These are phyloP conservation scores for Isabelozyma heimii DNA, from an alignment of 805 yeast genomes.

Conservation along the genomic window DNA sequence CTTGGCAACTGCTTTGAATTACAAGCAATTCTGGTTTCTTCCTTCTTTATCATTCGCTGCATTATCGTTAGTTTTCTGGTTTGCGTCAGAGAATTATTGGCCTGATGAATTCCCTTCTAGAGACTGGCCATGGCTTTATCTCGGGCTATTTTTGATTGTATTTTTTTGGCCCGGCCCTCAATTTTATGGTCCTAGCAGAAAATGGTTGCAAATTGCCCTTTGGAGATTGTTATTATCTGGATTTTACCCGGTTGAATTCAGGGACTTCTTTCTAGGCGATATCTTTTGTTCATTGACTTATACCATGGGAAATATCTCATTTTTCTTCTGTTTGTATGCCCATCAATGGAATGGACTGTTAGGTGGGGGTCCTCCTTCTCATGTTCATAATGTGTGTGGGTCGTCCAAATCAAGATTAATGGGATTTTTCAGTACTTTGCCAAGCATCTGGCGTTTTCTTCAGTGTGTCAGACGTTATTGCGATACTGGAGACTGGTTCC, in stretches of 20 bases:
- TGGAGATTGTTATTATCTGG: slow-evolving; percentile 81
- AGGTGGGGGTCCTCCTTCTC: slow-evolving; percentile 36
- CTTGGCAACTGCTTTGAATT: slow-evolving; percentile 62
- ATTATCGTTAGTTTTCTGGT: slow-evolving; percentile 65
- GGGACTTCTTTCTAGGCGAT: slow-evolving; percentile 93
- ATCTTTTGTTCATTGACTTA: slow-evolving; percentile 86
- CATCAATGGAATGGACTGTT: slow-evolving; percentile 62
- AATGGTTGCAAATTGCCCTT: slow-evolving; percentile 71
- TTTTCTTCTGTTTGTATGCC: slow-evolving; percentile 81
- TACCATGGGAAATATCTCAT: slow-evolving; percentile 78
- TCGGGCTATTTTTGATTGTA: slow-evolving; percentile 48
- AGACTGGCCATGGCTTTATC: slow-evolving; percentile 78
- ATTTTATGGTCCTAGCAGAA: slow-evolving; percentile 60
- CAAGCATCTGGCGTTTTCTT: slow-evolving; percentile 84
- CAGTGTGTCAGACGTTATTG: slow-evolving; percentile 90
- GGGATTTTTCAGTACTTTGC: slow-evolving; percentile 84
- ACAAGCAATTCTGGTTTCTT: slow-evolving; percentile 60
- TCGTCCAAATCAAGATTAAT: slow-evolving; percentile 69
- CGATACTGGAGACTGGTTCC: slow-evolving; percentile 95
- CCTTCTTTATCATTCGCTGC: slow-evolving; percentile 60
- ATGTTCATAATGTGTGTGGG: slow-evolving; percentile 56
- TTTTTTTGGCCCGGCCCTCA: slow-evolving; percentile 62
- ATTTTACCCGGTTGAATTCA: slow-evolving; percentile 89
- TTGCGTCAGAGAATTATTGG: slow-evolving; percentile 73
- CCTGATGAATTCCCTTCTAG: slow-evolving; percentile 56